Base-by-base conservation (phyloP, 192 early-diverging fungal species). In the Coemansia sp. region DNA sequence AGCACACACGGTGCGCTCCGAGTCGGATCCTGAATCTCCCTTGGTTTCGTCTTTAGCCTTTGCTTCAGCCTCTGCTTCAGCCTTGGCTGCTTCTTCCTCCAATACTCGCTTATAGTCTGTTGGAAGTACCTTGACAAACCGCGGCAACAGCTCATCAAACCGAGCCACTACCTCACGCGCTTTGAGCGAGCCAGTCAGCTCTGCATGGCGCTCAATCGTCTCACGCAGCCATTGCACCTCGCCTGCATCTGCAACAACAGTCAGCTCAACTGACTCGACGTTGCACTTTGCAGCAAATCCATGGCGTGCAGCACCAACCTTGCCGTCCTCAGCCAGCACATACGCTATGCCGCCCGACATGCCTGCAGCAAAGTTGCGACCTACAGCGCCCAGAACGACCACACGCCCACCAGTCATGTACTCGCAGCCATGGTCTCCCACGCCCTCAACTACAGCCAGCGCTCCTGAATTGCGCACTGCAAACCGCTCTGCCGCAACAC, bases 331-430 rank as follows among this genome's bases (percentile, higher is more conserved):
- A 52, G 95, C 94, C 26, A 96, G 80, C 3, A 98, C 86, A 73
- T 98, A 98, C 1, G 97, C 94, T 64, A 96, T 90, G 71, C 97
- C 97, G 52, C 97, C 97, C 66, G 86, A 88, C 97, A 98, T 98
- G 74, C 97, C 97, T 16, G 97, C 97, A 19, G 97, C 97, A 85
- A 98, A 97, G 86, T 98, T 98, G 70, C 94, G 88, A 11, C 97
- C 97, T 19, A 91, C 91, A 24, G 57, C 55, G 64, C 95, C 97
- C 7, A 98, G 83, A 32, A 98, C 87, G 27, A 98, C 84, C 39
- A 92, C 90, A 39, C 94, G 85, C 49, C 97, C 97, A 49, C 97
- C 97, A 7, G 97, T 98, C 97, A 98, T 98, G 85, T 98, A 98
- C 85, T 98, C 97, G 81, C 95, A 97, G 57, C 95, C 97, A 75